These are phyloP conservation scores for Fusarium chuoi DNA, from an alignment of 2,329 filamentous ascomycete species.

Conservation along the genomic window DNA sequence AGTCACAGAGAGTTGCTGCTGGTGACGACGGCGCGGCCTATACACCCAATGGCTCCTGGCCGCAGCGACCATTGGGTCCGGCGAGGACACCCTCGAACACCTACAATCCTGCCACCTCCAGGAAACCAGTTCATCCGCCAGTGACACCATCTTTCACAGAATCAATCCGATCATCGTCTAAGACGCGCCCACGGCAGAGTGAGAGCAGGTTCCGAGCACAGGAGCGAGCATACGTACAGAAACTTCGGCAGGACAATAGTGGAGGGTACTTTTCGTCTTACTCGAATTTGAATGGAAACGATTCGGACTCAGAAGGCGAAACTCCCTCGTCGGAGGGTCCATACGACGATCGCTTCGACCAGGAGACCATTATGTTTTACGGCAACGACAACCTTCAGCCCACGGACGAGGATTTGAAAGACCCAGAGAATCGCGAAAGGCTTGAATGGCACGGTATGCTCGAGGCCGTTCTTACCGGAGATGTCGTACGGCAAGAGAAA, in stretches of 20 bases:
- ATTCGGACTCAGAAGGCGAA: slow-evolving; percentile 90
- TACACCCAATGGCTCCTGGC: slow-evolving; percentile 53
- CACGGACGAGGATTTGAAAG: slow-evolving; percentile 87
- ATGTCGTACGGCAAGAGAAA: slow-evolving; percentile 98
- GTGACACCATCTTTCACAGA: slow-evolving; percentile 56
- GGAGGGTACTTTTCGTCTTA: slow-evolving; percentile 79
- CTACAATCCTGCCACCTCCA: slow-evolving; percentile 75
- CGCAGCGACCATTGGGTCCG: slow-evolving; percentile 74
- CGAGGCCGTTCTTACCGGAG: slow-evolving; percentile 92
- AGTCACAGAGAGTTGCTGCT: slow-evolving; percentile 52
- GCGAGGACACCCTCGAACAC: slow-evolving; percentile 81
- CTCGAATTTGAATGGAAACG: slow-evolving; percentile 68
- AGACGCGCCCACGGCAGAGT: slow-evolving; percentile 60
- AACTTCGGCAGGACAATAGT: slow-evolving; percentile 78
- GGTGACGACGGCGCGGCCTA: slow-evolving; percentile 45
- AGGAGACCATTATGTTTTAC: slow-evolving; percentile 92
- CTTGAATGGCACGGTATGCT: slow-evolving; percentile 99
- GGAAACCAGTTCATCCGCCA: slow-evolving; percentile 57
- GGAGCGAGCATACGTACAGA: slow-evolving; percentile 94
- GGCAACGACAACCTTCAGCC: slow-evolving; percentile 90
- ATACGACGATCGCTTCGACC: slow-evolving; percentile 88
- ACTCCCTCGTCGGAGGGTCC: slow-evolving; percentile 86
- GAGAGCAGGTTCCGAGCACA: slow-evolving; percentile 65
- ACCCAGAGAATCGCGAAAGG: slow-evolving; percentile 87
- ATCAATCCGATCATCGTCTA: slow-evolving; percentile 61